phyloP scores from a whole-genome alignment of 306 rosid species.

The Cucumis cinereus region DNA sequence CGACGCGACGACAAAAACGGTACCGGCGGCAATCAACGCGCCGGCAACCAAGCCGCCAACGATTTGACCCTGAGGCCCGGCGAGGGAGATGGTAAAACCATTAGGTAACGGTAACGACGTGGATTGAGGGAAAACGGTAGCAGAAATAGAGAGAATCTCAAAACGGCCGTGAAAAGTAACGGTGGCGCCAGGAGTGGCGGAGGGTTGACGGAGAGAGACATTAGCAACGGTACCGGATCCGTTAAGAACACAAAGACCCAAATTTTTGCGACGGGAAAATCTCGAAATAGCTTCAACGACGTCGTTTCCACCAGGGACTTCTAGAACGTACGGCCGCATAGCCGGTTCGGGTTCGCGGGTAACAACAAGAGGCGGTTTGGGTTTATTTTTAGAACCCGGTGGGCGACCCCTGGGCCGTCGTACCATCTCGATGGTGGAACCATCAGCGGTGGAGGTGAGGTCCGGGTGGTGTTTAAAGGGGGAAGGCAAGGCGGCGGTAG shows the following conservation, averaged over 20 bases:
- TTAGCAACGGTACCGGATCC: conserved; percentile 81
- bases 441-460: conserved; percentile 26
- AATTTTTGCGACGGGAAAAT: conserved; percentile 55
- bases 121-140: conserved; percentile 52
- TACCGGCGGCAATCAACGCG: conserved; percentile 47
- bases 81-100: conserved; percentile 68
- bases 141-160: conserved; percentile 67
- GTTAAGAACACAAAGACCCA: conserved; percentile 52
- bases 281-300: conserved; percentile 59
- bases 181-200: conserved; percentile 63
- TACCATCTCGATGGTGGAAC: conserved; percentile 60
- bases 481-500: conserved; percentile 27
- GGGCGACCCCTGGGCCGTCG: conserved; percentile 87
- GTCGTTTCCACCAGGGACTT: conserved; percentile 72
- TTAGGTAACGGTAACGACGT: conserved; percentile 23
- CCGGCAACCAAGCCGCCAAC: conserved; percentile 81
- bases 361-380: conserved; percentile 62
- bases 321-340: conserved; percentile 88
- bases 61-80: conserved; percentile 94
- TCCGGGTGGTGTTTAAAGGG: background rate
- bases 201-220: conserved; percentile 82
- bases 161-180: conserved; percentile 95
- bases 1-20: conserved; percentile 57
- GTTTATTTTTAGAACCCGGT: conserved; percentile 82
- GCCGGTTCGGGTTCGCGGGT: conserved; percentile 70